Base-by-base conservation (phyloP, 192 early-diverging fungal species). In the Diversispora epigaea region DNA sequence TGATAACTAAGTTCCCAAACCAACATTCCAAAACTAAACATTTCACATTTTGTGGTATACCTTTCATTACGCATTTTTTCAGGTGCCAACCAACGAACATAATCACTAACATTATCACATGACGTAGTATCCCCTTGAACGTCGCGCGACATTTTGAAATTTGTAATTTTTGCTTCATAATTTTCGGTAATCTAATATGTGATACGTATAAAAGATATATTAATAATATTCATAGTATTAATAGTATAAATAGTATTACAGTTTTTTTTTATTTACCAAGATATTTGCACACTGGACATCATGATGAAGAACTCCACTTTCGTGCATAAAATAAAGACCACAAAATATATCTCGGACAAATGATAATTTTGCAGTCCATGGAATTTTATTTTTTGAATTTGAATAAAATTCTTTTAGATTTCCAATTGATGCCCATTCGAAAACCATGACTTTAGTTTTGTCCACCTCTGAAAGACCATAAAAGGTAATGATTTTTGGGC, bases 391-490 rank as follows among this genome's bases (percentile, higher is more conserved):
- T 4, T 12, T 50, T 50, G 49, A 54, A 54, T 17, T 2, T 54
- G 12, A 17, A 43, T 63, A 63, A 3, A 41, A 63, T 41, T 63
- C 61, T 63, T 63, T 22, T 25, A 63, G 32, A 32, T 32, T 41
- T 63, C 61, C 61, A 41, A 25, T 7, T 63, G n/a, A n/a, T 21
- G 61, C 61, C 61, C 61, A 63, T 6, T 63, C 61, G 32, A 63
- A 9, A 12, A 63, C 22, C 61, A 63, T 63, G 5, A 22, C 61
- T 8, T 15, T 32, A 63, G 17, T 22, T 19, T 40, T 40, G 8
- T 62, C 21, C 11, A 21, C 61, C 0, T 25, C 61, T 4, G 61
- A 63, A 63, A 43, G 25, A 25, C 61, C 61, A 17, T 63, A 63
- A 43, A 63, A 63, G n/a, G 50, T 54, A 4, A 54, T 54, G 14